These are phyloP conservation scores for Barnettozyma californica DNA, from an alignment of 805 yeast genomes.

Conservation along the genomic window DNA sequence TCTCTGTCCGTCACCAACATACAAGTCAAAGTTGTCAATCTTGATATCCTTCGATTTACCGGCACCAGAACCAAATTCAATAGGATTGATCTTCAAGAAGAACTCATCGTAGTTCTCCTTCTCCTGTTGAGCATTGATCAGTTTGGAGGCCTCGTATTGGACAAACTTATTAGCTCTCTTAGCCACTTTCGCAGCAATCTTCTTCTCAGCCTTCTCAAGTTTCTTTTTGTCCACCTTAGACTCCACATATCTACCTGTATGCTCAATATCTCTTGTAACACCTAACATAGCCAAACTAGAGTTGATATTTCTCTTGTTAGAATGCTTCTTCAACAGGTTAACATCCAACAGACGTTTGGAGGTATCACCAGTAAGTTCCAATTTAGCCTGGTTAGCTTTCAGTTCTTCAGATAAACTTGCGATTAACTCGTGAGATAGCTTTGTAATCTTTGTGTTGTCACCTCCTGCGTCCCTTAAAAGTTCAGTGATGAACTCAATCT, in stretches of 20 bases:
- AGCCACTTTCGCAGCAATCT: conserved; percentile 95
- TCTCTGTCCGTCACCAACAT: conserved; percentile 94
- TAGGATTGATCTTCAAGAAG: conserved; percentile 91
- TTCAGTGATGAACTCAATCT: conserved; percentile 60
- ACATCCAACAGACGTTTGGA: conserved; percentile 81
- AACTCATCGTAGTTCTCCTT: conserved; percentile 87
- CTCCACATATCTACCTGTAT: conserved; percentile 87
- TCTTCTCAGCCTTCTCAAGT: conserved; percentile 93
- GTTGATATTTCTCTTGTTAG: conserved; percentile 63
- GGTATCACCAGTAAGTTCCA: conserved; percentile 78
- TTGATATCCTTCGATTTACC: conserved; percentile 97
- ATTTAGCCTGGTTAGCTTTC: conserved; percentile 62
- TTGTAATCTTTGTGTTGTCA: conserved; percentile 44
- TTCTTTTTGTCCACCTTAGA: conserved; percentile 94
- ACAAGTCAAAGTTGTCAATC: conserved; percentile 85
- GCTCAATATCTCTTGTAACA: conserved; percentile 81
- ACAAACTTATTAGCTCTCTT: conserved; percentile 78
- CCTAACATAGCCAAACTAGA: conserved; percentile 73
- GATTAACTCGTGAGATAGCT: conserved; percentile 41
- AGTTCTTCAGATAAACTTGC: conserved; percentile 47
- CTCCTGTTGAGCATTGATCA: conserved; percentile 53
- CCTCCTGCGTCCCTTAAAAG: conserved; percentile 85
- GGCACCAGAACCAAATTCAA: conserved; percentile 83
- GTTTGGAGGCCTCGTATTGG: conserved; percentile 88
- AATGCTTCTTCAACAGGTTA: conserved; percentile 60